Evolutionary conservation across 2,329 filamentous ascomycete species (phyloP), one percentile per base, ranked within the genome.

Genomic region (Penicillium sp.): DNA sequence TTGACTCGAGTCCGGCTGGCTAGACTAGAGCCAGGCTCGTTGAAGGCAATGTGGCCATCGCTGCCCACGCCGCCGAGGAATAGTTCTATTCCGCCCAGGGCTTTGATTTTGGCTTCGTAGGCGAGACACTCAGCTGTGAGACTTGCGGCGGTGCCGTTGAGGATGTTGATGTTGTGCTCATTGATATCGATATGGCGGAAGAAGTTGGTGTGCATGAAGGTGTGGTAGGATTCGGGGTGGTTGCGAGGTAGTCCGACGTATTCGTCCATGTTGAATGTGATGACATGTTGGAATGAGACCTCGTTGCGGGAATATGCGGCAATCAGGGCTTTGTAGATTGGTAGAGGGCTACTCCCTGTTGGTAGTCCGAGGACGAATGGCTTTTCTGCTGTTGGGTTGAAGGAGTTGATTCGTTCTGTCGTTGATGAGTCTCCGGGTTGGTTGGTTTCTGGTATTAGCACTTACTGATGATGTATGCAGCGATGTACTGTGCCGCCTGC

Each of bases 191-290:
- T 22, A n/a, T 50, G 47, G 19, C 16, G 33, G 35, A 50, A 50
- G 47, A 50, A 50, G 11, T 50, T 50, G 31, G 5, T 22, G 47
- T 50, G 35, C 47, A 50, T 50, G 47, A 50, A 50, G 4, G 47
- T 36, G 47, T 50, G 47, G 10, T 50, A 50, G 18, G 47, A 50
- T 36, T 36, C 47, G 35, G 47, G 47, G 13, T 50, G 47, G n/a
- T 50, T 31, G n/a, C 31, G 47, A 2, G 47, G 47, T 7, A 50
- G 47, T 24, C 47, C 47, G 19, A 50, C 47, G 13, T 50, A 50
- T n/a, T 50, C 47, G 4, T 50, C 47, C 47, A 50, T 50, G 47
- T 50, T 50, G 47, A 50, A 50, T 10, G 47, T 50, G 14, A 50
- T 31, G 7, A 50, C 47, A 50, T 50, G 47, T 36, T 50, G 31